Conservation (phyloP, 768 basidiomycete genomes). For the Suillus cothurnatus region DNA sequence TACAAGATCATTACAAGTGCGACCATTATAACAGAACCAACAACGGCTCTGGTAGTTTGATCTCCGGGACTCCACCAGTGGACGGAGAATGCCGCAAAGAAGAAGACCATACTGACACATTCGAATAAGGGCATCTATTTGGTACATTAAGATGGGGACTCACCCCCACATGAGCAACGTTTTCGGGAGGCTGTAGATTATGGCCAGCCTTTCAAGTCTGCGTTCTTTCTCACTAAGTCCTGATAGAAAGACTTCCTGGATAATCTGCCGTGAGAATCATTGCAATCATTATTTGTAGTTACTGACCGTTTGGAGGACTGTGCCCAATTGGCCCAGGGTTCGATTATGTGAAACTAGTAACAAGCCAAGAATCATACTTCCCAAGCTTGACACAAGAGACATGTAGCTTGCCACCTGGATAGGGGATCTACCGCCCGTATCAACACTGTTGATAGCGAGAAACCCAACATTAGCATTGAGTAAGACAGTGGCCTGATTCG, state of each 20-base stretch:
- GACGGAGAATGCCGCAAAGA: constrained; percentile 26
- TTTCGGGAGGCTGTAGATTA: constrained; percentile 36
- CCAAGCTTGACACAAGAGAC: constrained; percentile 39
- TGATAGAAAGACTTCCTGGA: constrained; percentile 29
- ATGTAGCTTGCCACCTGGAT: constrained; percentile 41
- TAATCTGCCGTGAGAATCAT: background rate
- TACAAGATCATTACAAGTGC: constrained; percentile 41
- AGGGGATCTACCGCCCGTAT: constrained; percentile 17
- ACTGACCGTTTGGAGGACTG: constrained; percentile 33
- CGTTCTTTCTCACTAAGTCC: constrained; percentile 14
- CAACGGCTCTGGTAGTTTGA: constrained; percentile 22
- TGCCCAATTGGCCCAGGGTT: constrained; percentile 19
- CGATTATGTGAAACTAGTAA: constrained; percentile 42
- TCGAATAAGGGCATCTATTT: background rate
- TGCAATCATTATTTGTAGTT: constrained; percentile 9
- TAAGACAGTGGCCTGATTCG: constrained; percentile 47
- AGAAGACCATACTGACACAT: constrained; percentile 28
- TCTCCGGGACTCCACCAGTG: constrained; percentile 27
- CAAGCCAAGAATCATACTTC: constrained; percentile 38
- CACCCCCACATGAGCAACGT: constrained; percentile 37
- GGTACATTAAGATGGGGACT: constrained; percentile 4
- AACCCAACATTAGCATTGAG: constrained; percentile 56
- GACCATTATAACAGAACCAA: constrained; percentile 32
- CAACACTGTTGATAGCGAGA: constrained; percentile 51
- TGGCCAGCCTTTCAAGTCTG: constrained; percentile 34